Percentiles rank a stretch among this genome's conserved stretches.
Evolutionary conservation across 2,329 filamentous ascomycete genomes (phyloP).

Genomic region (Fragosphaeria purpurea): DNA sequence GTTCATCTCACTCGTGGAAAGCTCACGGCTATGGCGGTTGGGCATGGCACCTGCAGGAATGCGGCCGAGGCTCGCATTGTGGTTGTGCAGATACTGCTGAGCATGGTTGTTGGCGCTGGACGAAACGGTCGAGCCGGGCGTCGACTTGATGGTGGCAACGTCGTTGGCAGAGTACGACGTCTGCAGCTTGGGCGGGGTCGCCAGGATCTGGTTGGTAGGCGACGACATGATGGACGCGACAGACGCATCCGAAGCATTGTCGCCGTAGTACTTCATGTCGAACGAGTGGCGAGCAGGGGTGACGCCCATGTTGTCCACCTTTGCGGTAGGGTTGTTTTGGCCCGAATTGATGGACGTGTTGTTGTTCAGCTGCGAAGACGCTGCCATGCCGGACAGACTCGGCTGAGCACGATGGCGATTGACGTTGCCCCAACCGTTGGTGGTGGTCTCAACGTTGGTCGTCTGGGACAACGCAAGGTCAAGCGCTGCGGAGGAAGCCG

Average conservation of each 20-base stretch:
- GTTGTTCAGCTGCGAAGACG: slow-evolving; percentile 25
- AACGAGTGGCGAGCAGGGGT: slow-evolving; percentile 49
- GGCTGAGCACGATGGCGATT: slow-evolving; percentile 60
- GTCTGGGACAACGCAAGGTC: slow-evolving; percentile 66
- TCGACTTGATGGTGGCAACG: slow-evolving; percentile 71
- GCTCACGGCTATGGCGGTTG: slow-evolving; percentile 63
- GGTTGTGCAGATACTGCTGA: slow-evolving; percentile 59
- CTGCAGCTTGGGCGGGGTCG: slow-evolving; percentile 64
- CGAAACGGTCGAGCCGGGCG: slow-evolving; percentile 36
- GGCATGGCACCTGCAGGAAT: slow-evolving; percentile 58
- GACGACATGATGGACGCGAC: slow-evolving; percentile 36
- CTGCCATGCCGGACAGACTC: slow-evolving; percentile 39
- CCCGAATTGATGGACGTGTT: slow-evolving; percentile 23
- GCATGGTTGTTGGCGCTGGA: slow-evolving; percentile 48
- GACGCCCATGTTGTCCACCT: slow-evolving; percentile 36
- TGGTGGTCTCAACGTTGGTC: slow-evolving; percentile 46
- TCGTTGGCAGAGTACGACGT: slow-evolving; percentile 88
- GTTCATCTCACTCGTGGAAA: slow-evolving; percentile 40
- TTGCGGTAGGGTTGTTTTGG: slow-evolving; percentile 28
- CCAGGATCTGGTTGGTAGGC: slow-evolving; percentile 41
- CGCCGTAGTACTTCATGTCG: slow-evolving; percentile 43
- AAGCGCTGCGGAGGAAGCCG: slow-evolving; percentile 69
- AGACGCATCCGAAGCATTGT: slow-evolving; percentile 29
- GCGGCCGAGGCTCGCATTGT: slow-evolving; percentile 73
- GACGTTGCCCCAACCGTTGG: slow-evolving; percentile 51